phyloP scores from a whole-genome alignment of 1,284 basidiomycete species.

The Trametes pubescens region DNA sequence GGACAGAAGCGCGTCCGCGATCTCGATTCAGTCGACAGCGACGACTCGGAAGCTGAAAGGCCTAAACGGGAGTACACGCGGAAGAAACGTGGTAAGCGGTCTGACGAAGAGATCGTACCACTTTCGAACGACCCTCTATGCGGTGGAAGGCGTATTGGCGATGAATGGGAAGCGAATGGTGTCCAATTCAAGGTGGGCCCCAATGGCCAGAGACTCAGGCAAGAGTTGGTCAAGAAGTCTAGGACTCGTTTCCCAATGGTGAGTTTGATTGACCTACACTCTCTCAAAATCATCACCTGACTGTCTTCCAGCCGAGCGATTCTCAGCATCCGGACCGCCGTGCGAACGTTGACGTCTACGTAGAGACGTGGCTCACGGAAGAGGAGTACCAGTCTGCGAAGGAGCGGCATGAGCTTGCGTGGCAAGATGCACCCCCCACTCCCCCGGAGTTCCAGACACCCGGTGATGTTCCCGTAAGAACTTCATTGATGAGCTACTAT shows the following conservation, averaged over 20 bases:
- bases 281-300: neutral
- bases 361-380: conserved; percentile 81
- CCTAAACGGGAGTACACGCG: conserved; percentile 41
- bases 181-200: conserved; percentile 73
- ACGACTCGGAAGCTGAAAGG: conserved; percentile 49
- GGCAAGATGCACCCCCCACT: conserved; percentile 57
- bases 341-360: conserved; percentile 69
- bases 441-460: conserved; percentile 52
- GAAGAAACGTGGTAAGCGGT: conserved; percentile 46
- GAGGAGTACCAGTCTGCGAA: conserved; percentile 74
- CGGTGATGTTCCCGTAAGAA: conserved; percentile 40
- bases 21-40: conserved; percentile 58
- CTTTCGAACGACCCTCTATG: conserved; percentile 58
- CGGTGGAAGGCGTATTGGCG: conserved; percentile 67
- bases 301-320: conserved; percentile 65
- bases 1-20: conserved; percentile 74
- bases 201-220: conserved; percentile 73
- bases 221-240: conserved; percentile 72
- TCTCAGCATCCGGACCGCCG: conserved; percentile 78
- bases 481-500: neutral
- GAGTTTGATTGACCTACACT: conserved; percentile 35
- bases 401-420: conserved; percentile 65
- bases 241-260: conserved; percentile 79
- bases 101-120: conserved; percentile 46
- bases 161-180: conserved; percentile 77